Evolutionary conservation across 495 filamentous ascomycete species (phyloP), one percentile per base, ranked within the genome.

Genomic region (Lasiosphaeriaceae sp.): DNA sequence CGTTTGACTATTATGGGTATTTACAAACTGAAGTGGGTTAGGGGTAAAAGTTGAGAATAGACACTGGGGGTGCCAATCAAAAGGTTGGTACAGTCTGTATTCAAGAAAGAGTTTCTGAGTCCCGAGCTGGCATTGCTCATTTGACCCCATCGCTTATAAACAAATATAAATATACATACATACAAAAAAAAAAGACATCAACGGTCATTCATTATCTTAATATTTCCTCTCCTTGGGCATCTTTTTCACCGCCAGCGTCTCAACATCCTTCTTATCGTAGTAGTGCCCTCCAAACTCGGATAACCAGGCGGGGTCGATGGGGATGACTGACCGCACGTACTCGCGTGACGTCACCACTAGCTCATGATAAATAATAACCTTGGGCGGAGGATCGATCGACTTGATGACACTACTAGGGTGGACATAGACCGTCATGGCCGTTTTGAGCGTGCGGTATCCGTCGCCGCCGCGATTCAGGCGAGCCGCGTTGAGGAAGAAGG

Each of bases 401-500:
- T 90, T 87, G 55, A 97, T 74, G 50, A 89, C 89, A 55, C 83
- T 88, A 52, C 85, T 89, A 2, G 94, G 94, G 68, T 98, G 94
- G 29, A 97, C 76, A 63, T 91, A 92, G 7, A 97, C 94, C 22
- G 88, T 90, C 72, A 89, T 84, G 41, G 86, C 89, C 50, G 89
- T 96, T 83, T 96, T 97, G 21, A 97, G 85, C 4, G 93, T 97
- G n/a, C 92, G 81, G 71, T 97, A 98, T 47, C 84, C 88, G 59
- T 96, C 90, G 11, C 94, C 95, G 5, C 85, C 88, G 31, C 88
- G 80, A 70, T 95, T 88, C 47, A 98, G 68, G 11, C 91, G 76
- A 2, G 95, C 94, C 0, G 94, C 92, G 62, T 98, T 96, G 5
- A 91, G 86, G 77, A 98, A 97, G 80, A 96, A 98, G 1, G 95